These are phyloP conservation scores for Gleditsia sinensis DNA, from an alignment of 306 rosid species.

Conservation along the genomic window DNA sequence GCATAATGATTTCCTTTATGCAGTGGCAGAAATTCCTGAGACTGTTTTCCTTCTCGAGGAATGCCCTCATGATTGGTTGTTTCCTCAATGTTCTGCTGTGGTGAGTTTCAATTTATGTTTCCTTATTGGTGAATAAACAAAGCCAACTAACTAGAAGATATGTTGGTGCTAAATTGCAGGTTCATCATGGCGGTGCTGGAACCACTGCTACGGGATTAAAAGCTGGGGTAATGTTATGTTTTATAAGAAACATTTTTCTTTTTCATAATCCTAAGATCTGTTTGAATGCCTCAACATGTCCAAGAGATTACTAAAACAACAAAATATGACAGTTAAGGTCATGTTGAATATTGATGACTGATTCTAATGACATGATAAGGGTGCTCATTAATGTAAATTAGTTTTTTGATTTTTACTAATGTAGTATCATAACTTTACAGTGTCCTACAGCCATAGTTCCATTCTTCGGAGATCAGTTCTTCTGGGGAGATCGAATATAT, in stretches of 20 bases:
- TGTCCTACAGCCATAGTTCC: slow-evolving; percentile 97
- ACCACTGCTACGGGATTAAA: slow-evolving; percentile 92
- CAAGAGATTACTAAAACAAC: background rate
- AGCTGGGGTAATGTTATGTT: slow-evolving; percentile 80
- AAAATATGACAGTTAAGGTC: background rate
- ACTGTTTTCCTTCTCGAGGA: slow-evolving; percentile 79
- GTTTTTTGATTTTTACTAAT: slow-evolving; percentile 30
- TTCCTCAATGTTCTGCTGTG: slow-evolving; percentile 96
- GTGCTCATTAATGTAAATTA: background rate
- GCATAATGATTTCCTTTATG: slow-evolving; percentile 35
- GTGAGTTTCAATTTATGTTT: slow-evolving; percentile 52
- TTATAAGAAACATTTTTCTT: slow-evolving; percentile 11
- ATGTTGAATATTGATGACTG: background rate
- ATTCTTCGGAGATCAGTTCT: slow-evolving; percentile 97
- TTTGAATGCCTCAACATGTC: slow-evolving; percentile 1
- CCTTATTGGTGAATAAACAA: background rate
- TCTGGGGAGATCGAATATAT: slow-evolving; percentile 91
- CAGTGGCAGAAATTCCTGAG: slow-evolving; percentile 76
- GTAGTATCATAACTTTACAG: slow-evolving; percentile 48
- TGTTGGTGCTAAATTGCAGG: slow-evolving; percentile 55
- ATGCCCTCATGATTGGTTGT: slow-evolving; percentile 97
- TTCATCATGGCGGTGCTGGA: slow-evolving; percentile 99
- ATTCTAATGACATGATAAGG: slow-evolving; percentile 7
- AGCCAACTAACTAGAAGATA: slow-evolving; percentile 23
- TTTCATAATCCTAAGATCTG: slow-evolving; percentile 8